A percentile compares a stretch with the other conserved stretches of the same genome.
These are phyloP conservation scores for Plasmodium adleri DNA, from an alignment of 169 alveolate species.

Conservation along the genomic window DNA sequence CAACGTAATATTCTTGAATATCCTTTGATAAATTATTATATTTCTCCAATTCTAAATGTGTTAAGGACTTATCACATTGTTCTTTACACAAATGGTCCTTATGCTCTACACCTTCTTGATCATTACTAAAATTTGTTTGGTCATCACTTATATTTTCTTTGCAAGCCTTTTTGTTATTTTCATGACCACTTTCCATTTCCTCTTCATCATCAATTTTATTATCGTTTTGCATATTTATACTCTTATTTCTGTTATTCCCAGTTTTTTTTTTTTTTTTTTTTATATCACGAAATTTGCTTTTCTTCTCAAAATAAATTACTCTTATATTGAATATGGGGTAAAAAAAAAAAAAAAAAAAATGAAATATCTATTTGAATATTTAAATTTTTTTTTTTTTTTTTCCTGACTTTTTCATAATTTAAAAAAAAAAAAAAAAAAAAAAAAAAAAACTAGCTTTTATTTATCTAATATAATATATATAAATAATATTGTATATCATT, in stretches of 20 bases:
- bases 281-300: neutral
- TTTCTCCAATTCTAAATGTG: neutral
- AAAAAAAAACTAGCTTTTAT: no score
- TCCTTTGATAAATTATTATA: constrained; percentile 35
- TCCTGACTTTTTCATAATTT: no score
- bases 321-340: no score
- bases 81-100: neutral
- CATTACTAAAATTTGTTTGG: neutral
- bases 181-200: neutral
- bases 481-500: no score
- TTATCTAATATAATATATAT: no score
- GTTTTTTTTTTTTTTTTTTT: neutral
- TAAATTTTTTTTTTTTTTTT: no score
- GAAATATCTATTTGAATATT: no score
- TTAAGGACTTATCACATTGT: neutral
- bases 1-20: constrained; percentile 37
- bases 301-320: neutral
- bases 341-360: no score
- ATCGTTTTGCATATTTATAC: neutral
- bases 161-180: neutral
- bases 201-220: neutral
- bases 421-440: no score
- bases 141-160: no score
- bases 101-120: neutral
- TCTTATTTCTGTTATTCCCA: neutral